Evolutionary conservation across 257 asterid genomes (phyloP).

Genomic region (Galeopsis tetrahit): DNA sequence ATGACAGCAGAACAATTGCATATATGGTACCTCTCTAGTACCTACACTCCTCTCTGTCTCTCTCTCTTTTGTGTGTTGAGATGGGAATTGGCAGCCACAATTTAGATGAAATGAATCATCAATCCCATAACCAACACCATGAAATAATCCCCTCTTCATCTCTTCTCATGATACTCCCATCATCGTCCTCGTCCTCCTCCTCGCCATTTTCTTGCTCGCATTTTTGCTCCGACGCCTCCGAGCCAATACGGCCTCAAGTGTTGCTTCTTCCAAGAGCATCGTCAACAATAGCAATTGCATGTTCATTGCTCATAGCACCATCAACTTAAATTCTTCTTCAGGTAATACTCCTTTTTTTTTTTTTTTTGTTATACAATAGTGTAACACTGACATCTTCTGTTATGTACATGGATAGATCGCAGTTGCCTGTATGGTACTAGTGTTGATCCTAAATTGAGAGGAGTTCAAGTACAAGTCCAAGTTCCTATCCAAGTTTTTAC

Average conservation of each 20-base stretch:
- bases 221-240: slow-evolving; percentile 66
- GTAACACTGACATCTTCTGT: background rate
- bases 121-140: slow-evolving; percentile 34
- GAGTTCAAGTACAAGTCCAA: slow-evolving; percentile 49
- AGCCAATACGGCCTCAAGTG: slow-evolving; percentile 20
- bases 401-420: slow-evolving; percentile 37
- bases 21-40: background rate
- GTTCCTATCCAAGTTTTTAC: slow-evolving; percentile 63
- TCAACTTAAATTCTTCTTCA: slow-evolving; percentile 53
- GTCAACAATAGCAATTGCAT: slow-evolving; percentile 47
- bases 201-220: slow-evolving; percentile 53
- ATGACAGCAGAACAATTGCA: background rate
- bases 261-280: slow-evolving; percentile 30
- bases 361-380: background rate
- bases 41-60: slow-evolving; percentile 1
- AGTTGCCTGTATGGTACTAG: slow-evolving; percentile 60
- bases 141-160: slow-evolving; percentile 55
- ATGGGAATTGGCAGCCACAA: slow-evolving; percentile 47
- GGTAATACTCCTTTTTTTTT: slow-evolving; percentile 37
- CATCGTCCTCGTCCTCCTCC: slow-evolving; percentile 54
- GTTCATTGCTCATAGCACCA: slow-evolving; percentile 63
- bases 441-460: slow-evolving; percentile 44
- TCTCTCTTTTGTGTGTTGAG: background rate
- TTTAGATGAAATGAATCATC: slow-evolving; percentile 26
- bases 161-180: slow-evolving; percentile 60